These are phyloP conservation scores for Coleophoma crateriformis DNA, from an alignment of 2,329 filamentous ascomycete species.

Conservation along the genomic window DNA sequence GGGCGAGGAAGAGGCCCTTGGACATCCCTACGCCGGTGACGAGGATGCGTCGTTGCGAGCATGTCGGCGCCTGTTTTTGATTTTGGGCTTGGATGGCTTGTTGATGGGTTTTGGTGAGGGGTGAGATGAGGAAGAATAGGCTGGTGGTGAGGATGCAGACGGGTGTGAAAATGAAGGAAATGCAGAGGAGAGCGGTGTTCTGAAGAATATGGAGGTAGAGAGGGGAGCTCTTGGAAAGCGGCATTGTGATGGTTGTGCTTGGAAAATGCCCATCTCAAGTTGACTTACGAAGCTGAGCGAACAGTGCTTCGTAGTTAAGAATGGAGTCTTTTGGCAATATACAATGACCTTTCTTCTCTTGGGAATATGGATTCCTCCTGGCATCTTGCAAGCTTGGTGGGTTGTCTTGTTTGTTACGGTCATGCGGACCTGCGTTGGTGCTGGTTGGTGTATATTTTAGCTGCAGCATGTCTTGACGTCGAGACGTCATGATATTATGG, in stretches of 20 bases:
- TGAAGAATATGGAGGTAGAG: slow-evolving; percentile 35
- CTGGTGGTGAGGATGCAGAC: slow-evolving; percentile 10
- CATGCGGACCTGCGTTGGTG: too few relatives aligned
- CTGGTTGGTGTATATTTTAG: too few relatives aligned
- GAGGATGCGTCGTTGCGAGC: slow-evolving; percentile 33
- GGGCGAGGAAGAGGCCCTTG: slow-evolving; percentile 62
- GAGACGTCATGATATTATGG: too few relatives aligned
- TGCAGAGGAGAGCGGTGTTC: slow-evolving; percentile 37
- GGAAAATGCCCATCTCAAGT: background rate
- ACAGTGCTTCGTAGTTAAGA: too few relatives aligned
- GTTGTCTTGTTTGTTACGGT: too few relatives aligned
- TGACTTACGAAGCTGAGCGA: too few relatives aligned
- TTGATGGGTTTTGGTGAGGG: slow-evolving; percentile 1
- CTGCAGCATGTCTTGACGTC: too few relatives aligned
- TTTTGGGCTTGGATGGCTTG: slow-evolving; percentile 3
- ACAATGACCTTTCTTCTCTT: too few relatives aligned
- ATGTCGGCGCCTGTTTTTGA: slow-evolving; percentile 1
- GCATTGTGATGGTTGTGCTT: background rate
- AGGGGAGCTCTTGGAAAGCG: slow-evolving; percentile 11
- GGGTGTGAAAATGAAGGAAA: slow-evolving; percentile 14
- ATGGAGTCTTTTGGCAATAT: too few relatives aligned
- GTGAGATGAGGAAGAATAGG: slow-evolving; percentile 4
- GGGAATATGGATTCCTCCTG: too few relatives aligned
- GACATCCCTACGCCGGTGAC: slow-evolving; percentile 69
- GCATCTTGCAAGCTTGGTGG: too few relatives aligned